Conservation (phyloP, 495 filamentous ascomycete genomes). For the Lichenothelia convexa region DNA sequence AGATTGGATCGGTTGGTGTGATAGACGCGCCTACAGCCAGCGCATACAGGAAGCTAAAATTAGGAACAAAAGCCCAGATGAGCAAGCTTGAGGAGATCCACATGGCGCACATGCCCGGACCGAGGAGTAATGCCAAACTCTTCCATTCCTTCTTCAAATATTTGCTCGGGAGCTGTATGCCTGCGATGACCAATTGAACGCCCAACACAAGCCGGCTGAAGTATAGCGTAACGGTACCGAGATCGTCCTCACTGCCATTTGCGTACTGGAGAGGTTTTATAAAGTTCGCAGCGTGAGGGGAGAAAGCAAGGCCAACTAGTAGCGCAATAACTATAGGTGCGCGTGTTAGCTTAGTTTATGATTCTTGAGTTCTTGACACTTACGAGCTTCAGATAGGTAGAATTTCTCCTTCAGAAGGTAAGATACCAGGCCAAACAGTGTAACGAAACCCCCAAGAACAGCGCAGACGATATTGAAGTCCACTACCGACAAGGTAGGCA, state of each 20-base stretch:
- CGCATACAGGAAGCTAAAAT: slow-evolving; percentile 55
- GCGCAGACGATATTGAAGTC: slow-evolving; percentile 85
- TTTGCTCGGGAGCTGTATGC: slow-evolving; percentile 76
- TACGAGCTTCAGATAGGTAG: slow-evolving; percentile 80
- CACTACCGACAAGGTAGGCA: slow-evolving; percentile 60
- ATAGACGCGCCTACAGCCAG: slow-evolving; percentile 68
- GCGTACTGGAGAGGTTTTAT: slow-evolving; percentile 38
- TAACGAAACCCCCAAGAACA: slow-evolving; percentile 72
- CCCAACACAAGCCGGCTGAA: slow-evolving; percentile 81
- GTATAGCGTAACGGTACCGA: slow-evolving; percentile 52
- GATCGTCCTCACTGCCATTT: slow-evolving; percentile 35
- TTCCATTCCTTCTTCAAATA: slow-evolving; percentile 72
- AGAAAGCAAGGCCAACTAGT: slow-evolving; percentile 59
- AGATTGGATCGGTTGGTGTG: slow-evolving; percentile 78
- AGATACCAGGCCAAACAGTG: slow-evolving; percentile 71
- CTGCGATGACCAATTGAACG: slow-evolving; percentile 77
- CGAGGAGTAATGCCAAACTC: slow-evolving; percentile 54
- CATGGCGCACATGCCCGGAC: slow-evolving; percentile 76
- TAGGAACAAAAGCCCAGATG: slow-evolving; percentile 61
- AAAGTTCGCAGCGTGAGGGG: slow-evolving; percentile 41
- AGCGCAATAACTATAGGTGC: slow-evolving; percentile 57
- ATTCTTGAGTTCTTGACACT: slow-evolving; percentile 16
- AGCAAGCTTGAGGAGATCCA: slow-evolving; percentile 69
- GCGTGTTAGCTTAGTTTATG: not conserved
- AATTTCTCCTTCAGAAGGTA: slow-evolving; percentile 80